Conservation (phyloP, 495 filamentous ascomycete species). For the Hyaloscypha hepaticicola region DNA sequence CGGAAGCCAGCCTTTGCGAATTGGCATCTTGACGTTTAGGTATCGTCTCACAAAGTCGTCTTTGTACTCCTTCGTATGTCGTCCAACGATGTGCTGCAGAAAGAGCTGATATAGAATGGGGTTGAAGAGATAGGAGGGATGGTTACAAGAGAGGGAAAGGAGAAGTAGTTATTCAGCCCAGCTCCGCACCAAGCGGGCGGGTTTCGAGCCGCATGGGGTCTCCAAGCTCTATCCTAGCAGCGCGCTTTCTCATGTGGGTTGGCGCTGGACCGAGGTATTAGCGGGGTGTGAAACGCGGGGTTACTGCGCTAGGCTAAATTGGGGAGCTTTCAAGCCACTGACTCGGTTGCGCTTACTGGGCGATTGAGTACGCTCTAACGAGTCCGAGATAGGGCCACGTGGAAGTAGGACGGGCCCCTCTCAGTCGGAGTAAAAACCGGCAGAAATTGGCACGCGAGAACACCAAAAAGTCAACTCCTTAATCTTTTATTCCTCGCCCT, state of each 20-base stretch:
- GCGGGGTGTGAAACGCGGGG: background rate
- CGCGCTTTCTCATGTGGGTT: background rate
- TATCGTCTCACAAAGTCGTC: background rate
- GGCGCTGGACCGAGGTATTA: background rate
- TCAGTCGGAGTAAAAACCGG: too few species aligned
- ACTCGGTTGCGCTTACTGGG: too few species aligned
- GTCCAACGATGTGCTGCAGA: too few species aligned
- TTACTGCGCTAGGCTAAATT: background rate
- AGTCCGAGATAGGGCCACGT: too few species aligned
- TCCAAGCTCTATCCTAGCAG: background rate
- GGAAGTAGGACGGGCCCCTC: too few species aligned
- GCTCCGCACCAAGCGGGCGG: background rate
- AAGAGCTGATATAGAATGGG: background rate
- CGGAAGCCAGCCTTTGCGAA: conserved; percentile 48
- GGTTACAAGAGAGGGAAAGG: background rate
- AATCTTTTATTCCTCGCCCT: too few species aligned
- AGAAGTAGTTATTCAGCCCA: background rate
- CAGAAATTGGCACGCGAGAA: too few species aligned
- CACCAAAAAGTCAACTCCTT: too few species aligned
- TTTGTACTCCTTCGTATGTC: background rate
- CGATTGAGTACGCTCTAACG: too few species aligned
- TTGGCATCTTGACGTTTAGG: conserved; percentile 39
- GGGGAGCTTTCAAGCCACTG: background rate
- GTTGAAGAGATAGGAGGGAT: background rate
- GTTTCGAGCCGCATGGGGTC: background rate